Percentiles rank a stretch among this genome's conserved stretches.
These are phyloP conservation scores for Ilex paraguariensis DNA, from an alignment of 305 asterid genomes.

Conservation along the genomic window DNA sequence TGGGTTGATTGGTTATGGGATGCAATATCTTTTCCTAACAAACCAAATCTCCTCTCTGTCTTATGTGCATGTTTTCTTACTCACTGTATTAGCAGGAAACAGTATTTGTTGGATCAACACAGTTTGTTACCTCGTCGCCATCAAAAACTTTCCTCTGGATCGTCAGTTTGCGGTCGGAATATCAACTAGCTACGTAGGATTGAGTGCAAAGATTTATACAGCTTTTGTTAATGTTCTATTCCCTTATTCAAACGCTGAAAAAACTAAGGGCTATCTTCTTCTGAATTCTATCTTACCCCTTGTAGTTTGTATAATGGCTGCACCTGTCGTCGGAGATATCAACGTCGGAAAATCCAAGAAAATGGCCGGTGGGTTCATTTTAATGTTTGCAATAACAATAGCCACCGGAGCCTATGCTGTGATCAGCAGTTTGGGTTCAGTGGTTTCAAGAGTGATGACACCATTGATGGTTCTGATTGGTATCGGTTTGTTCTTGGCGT, in stretches of 20 bases:
- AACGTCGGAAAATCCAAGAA: slow-evolving; percentile 34
- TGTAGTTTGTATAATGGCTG: slow-evolving; percentile 21
- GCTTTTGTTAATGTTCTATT: slow-evolving; percentile 43
- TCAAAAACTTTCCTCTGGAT: slow-evolving; percentile 61
- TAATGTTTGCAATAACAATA: slow-evolving; percentile 45
- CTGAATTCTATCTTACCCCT: slow-evolving; percentile 49
- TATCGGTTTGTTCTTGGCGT: slow-evolving; percentile 24
- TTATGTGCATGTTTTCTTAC: slow-evolving; percentile 48
- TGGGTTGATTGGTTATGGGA: slow-evolving; percentile 65
- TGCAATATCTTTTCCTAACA: slow-evolving; percentile 54
- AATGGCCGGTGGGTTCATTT: slow-evolving; percentile 47
- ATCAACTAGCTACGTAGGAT: slow-evolving; percentile 75
- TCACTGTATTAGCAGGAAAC: slow-evolving; percentile 69
- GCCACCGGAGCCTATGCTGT: slow-evolving; percentile 55
- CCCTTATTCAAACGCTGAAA: slow-evolving; percentile 8
- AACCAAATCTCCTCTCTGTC: slow-evolving; percentile 29
- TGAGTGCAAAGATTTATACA: slow-evolving; percentile 61
- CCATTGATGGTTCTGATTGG: slow-evolving; percentile 22
- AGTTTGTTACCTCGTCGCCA: slow-evolving; percentile 47
- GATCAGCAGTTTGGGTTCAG: slow-evolving; percentile 36
- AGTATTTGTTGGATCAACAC: slow-evolving; percentile 89
- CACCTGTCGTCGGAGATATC: slow-evolving; percentile 31
- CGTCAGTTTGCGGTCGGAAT: slow-evolving; percentile 71
- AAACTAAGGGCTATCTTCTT: slow-evolving; percentile 47
- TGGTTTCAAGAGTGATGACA: slow-evolving; percentile 10